Evolutionary conservation across 2,329 filamentous ascomycete species (phyloP).

Genomic region (Ceratocystis cubensis): DNA sequence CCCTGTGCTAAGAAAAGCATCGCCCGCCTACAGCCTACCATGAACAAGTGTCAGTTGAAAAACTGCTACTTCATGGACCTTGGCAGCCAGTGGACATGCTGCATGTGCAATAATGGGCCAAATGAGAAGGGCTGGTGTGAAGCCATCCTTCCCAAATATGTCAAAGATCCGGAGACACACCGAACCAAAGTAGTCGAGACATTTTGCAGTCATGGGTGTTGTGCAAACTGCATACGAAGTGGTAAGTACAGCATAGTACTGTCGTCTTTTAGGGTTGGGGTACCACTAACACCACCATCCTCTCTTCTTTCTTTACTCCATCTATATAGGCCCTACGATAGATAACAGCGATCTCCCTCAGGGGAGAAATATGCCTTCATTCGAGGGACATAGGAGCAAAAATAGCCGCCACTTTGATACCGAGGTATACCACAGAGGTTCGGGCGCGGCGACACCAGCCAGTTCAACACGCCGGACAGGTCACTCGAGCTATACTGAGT

Average conservation of each 20-base stretch:
- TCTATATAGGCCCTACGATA: not conserved
- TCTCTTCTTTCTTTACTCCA: not conserved
- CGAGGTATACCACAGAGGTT: not conserved
- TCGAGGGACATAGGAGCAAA: not conserved
- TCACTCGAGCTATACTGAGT: not conserved
- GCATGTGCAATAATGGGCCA: slow-evolving; percentile 38
- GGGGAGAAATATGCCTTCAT: not conserved
- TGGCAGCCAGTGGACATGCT: slow-evolving; percentile 42
- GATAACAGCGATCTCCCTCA: not conserved
- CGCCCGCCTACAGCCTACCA: slow-evolving; percentile 34
- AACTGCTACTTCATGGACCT: slow-evolving; percentile 41
- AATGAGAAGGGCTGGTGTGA: slow-evolving; percentile 44
- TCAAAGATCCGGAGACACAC: slow-evolving; percentile 27
- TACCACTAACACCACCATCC: not conserved
- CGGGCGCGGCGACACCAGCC: not conserved
- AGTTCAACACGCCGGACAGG: not conserved
- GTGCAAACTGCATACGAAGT: slow-evolving; percentile 35
- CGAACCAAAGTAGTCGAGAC: slow-evolving; percentile 30
- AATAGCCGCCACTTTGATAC: not conserved
- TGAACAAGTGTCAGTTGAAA: slow-evolving; percentile 36
- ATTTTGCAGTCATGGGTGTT: slow-evolving; percentile 43
- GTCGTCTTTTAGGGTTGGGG: not conserved
- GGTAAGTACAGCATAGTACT: slow-evolving; percentile 28
- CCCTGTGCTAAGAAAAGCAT: slow-evolving; percentile 39
- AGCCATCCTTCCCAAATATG: slow-evolving; percentile 28